phyloP scores from a whole-genome alignment of 352 stramenopile species.

The Pythium vanterpoolii region DNA sequence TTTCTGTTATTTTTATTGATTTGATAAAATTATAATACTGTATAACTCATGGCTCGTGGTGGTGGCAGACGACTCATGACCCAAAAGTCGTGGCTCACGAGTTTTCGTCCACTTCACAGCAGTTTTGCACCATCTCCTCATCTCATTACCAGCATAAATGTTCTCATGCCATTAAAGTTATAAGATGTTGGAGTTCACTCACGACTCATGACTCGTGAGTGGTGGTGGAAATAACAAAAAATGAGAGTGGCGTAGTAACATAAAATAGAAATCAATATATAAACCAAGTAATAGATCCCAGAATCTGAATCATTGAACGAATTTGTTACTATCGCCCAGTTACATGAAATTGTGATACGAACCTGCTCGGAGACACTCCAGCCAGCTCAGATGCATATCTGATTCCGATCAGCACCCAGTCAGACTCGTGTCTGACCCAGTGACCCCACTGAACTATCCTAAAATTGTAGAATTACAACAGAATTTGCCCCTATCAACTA shows the following conservation, averaged over 20 bases:
- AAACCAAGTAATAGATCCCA: background rate
- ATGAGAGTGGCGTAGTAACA: background rate
- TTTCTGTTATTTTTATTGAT: too few relatives aligned
- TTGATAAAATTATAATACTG: too few relatives aligned
- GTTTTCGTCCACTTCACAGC: too few relatives aligned
- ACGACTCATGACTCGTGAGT: too few relatives aligned
- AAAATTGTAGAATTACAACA: background rate
- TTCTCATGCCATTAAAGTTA: too few relatives aligned
- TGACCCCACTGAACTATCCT: background rate
- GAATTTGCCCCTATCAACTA: background rate
- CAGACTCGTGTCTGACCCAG: background rate
- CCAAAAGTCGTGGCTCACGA: too few relatives aligned
- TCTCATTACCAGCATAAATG: too few relatives aligned
- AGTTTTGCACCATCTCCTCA: too few relatives aligned
- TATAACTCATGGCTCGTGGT: too few relatives aligned
- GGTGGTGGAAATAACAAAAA: too few relatives aligned
- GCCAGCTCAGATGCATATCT: background rate
- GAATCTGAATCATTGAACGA: conserved; percentile 1
- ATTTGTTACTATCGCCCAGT: background rate
- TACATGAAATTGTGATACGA: background rate
- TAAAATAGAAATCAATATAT: conserved; percentile 1
- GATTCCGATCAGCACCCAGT: background rate
- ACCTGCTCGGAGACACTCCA: background rate
- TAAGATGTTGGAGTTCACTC: too few relatives aligned
- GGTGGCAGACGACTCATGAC: too few relatives aligned